Evolutionary conservation across 768 basidiomycete species (phyloP), one percentile per base, ranked within the genome.

Genomic region (Termitomyces sp.): DNA sequence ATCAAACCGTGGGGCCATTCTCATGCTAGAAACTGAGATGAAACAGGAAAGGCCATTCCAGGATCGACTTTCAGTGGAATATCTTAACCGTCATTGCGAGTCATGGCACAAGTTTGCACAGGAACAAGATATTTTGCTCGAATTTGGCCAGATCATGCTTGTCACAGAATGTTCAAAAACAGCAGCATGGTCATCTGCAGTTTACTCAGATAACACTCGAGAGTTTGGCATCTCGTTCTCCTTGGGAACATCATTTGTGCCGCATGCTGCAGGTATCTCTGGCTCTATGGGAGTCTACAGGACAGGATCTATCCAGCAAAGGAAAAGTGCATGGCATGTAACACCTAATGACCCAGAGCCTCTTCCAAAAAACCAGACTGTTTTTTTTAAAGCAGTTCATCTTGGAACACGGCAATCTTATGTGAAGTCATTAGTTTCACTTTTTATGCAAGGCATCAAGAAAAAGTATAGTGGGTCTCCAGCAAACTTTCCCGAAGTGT

Each of bases 161-260:
- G 58, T 62, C 7, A 62, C 56, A 0, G 58, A 56, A 32, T 62
- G 61, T 32, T 62, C 58, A 7, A 59, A 57, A 42, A 62, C 61
- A 5, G 50, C 50, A 10, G 61, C 57, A 18, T 62, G 61, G 61
- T 44, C 56, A 25, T 62, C 61, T 18, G 58, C 50, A 2, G 61
- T 60, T 4, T 63, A 63, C 25, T 60, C 61, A 3, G 22, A 62
- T 7, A 58, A 44, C 27, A 27, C 52, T 0, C 36, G 43, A 29
- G 58, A 60, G 13, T 60, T 63, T 43, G 33, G 52, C n/a, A 29
- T 63, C 22, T 47, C 54, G 12, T 59, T 58, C 33, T 49, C 61
- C 11, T 50, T 49, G 7, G 58, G 47, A 12, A 51, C 33, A 18
- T 13, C 47, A 0, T 25, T 42, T 22, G 7, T 42, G 5, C 23